Percentiles rank a stretch among this genome's conserved stretches.
These are phyloP conservation scores for Syncephalastrum contaminatum DNA, from an alignment of 371 early-diverging fungal species.

Conservation along the genomic window DNA sequence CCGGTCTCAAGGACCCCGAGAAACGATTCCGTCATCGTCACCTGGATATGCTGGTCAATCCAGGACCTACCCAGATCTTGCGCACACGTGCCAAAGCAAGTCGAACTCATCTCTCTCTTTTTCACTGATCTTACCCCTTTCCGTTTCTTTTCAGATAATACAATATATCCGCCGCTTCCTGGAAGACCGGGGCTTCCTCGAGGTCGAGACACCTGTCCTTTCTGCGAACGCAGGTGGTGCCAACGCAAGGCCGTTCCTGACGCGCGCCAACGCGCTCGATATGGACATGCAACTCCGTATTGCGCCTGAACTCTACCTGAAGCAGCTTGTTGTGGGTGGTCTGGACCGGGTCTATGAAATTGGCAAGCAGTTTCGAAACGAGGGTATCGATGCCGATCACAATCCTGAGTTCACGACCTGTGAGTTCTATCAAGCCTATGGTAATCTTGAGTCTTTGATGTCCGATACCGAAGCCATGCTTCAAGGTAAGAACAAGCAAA, in stretches of 20 bases:
- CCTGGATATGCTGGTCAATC: slow-evolving; percentile 89
- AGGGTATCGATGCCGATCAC: slow-evolving; percentile 96
- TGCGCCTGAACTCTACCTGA: slow-evolving; percentile 95
- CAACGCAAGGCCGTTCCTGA: slow-evolving; percentile 92
- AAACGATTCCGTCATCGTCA: slow-evolving; percentile 84
- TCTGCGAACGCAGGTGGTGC: slow-evolving; percentile 93
- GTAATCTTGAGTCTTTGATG: slow-evolving; percentile 81
- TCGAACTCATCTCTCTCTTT: too few relatives aligned
- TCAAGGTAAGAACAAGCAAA: slow-evolving; percentile 25
- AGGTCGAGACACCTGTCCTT: slow-evolving; percentile 97
- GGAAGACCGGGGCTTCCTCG: slow-evolving; percentile 80
- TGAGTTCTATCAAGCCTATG: slow-evolving; percentile 97
- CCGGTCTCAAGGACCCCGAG: slow-evolving; percentile 73
- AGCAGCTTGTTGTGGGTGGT: slow-evolving; percentile 96
- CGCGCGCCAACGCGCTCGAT: slow-evolving; percentile 78
- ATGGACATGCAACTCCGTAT: slow-evolving; percentile 87
- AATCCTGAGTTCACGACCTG: slow-evolving; percentile 99
- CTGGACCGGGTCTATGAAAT: slow-evolving; percentile 95
- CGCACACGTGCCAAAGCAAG: slow-evolving; percentile 53
- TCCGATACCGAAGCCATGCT: slow-evolving; percentile 86
- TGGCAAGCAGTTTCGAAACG: slow-evolving; percentile 97
- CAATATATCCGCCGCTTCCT: slow-evolving; percentile 78
- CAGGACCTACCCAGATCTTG: slow-evolving; percentile 56
- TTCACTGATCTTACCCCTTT: slow-evolving; percentile 12
- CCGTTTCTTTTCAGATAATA: slow-evolving; percentile 52